Percentiles rank a stretch among this genome's conserved stretches.
phyloP scores from a whole-genome alignment of 805 yeast genomes.

The Candida nitratophila region DNA sequence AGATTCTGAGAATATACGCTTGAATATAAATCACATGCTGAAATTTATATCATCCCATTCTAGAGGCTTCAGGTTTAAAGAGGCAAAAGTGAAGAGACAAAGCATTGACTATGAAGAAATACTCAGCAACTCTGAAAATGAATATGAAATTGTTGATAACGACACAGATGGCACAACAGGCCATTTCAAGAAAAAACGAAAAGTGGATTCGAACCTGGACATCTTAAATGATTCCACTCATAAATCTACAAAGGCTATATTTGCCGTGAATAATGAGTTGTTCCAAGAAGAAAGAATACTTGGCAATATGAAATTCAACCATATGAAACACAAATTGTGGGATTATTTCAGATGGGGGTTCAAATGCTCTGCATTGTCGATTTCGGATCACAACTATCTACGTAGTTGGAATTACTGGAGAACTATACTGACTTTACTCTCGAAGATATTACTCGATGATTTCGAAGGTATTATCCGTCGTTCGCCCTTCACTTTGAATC shows the following conservation, averaged over 20 bases:
- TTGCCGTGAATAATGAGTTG: constrained; percentile 8
- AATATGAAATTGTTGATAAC: constrained; percentile 3
- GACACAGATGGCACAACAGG: too few species aligned
- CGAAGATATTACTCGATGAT: constrained; percentile 4
- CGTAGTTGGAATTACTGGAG: constrained; percentile 14
- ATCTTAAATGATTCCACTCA: neutral
- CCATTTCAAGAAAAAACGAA: too few species aligned
- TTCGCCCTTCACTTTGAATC: too few species aligned
- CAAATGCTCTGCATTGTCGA: constrained; percentile 16
- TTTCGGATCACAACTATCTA: constrained; percentile 3
- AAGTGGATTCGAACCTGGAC: neutral
- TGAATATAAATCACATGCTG: too few species aligned
- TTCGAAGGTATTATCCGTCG: too few species aligned
- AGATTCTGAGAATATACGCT: neutral
- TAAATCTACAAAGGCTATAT: constrained; percentile 3
- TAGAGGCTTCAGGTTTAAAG: too few species aligned
- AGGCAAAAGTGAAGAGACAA: too few species aligned
- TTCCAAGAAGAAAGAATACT: constrained; percentile 9
- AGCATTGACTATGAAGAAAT: neutral
- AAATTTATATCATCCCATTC: too few species aligned
- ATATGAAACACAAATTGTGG: constrained; percentile 18
- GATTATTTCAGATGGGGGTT: constrained; percentile 23
- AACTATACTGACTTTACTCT: constrained; percentile 7
- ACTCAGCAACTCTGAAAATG: neutral
- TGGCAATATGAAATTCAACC: constrained; percentile 18